These are phyloP conservation scores for Fraxinus ornus DNA, from an alignment of 305 asterid species.

Conservation along the genomic window DNA sequence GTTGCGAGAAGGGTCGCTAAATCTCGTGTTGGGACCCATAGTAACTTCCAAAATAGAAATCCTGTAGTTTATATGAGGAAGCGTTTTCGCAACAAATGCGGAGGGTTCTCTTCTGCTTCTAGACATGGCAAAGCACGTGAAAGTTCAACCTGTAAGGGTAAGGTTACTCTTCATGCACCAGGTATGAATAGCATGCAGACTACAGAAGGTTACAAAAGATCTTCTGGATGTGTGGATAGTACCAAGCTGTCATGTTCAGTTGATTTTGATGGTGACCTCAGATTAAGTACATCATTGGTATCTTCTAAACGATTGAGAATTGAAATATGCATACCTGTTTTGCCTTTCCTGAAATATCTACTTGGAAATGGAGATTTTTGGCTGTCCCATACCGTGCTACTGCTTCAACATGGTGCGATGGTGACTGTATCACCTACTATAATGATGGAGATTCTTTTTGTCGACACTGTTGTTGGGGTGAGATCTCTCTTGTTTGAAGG, in stretches of 20 bases:
- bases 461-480: slow-evolving; percentile 78
- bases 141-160: slow-evolving; percentile 26
- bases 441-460: slow-evolving; percentile 75
- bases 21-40: slow-evolving; percentile 37
- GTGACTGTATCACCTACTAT: slow-evolving; percentile 69
- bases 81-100: slow-evolving; percentile 44
- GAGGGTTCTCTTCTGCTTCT: slow-evolving; percentile 31
- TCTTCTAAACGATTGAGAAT: slow-evolving; percentile 45
- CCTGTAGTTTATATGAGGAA: slow-evolving; percentile 71
- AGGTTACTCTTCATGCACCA: slow-evolving; percentile 26
- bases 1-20: slow-evolving; percentile 35
- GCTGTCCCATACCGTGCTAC: slow-evolving; percentile 49
- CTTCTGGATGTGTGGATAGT: slow-evolving; percentile 26
- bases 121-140: slow-evolving; percentile 41
- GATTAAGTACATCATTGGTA: slow-evolving; percentile 34
- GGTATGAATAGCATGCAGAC: slow-evolving; percentile 26
- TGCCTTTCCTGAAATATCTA: slow-evolving; percentile 35
- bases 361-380: slow-evolving; percentile 34
- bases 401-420: slow-evolving; percentile 64
- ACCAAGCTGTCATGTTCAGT: slow-evolving; percentile 39
- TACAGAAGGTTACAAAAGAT: slow-evolving; percentile 18
- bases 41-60: slow-evolving; percentile 37
- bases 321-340: slow-evolving; percentile 42
- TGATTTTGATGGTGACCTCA: slow-evolving; percentile 46
- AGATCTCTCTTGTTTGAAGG: slow-evolving; percentile 71